phyloP scores from a whole-genome alignment of 2,329 filamentous ascomycete species.

The Immersiporthe knoxdaviesiana region DNA sequence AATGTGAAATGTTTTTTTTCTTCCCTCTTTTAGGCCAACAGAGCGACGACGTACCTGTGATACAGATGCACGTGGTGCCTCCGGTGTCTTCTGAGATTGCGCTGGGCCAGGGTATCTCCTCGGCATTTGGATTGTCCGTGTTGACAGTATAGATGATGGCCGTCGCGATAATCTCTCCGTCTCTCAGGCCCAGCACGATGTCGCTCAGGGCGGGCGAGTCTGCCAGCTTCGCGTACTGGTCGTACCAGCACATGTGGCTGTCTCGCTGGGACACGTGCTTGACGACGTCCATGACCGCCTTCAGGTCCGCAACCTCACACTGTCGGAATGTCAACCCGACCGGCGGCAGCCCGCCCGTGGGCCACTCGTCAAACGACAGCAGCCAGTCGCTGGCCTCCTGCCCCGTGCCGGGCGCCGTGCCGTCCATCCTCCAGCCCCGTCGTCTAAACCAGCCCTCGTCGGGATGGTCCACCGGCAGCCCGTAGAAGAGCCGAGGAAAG shows the following conservation, averaged over 20 bases:
- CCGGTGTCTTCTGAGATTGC: constrained; percentile 56
- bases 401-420: constrained; percentile 49
- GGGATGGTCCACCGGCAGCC: constrained; percentile 49
- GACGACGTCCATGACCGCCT: constrained; percentile 53
- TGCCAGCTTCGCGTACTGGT: constrained; percentile 58
- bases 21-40: too few relatives aligned
- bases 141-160: constrained; percentile 58
- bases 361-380: constrained; percentile 55
- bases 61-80: constrained; percentile 64
- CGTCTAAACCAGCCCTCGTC: constrained; percentile 57
- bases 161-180: constrained; percentile 52
- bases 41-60: constrained; percentile 54
- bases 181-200: constrained; percentile 57
- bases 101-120: constrained; percentile 60
- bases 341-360: constrained; percentile 44
- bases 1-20: not conserved
- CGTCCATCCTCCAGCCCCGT: constrained; percentile 57
- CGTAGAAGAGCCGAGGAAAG: constrained; percentile 61
- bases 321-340: constrained; percentile 48
- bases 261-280: constrained; percentile 51
- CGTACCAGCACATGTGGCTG: constrained; percentile 59
- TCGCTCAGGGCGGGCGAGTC: constrained; percentile 53
- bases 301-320: constrained; percentile 51
- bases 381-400: constrained; percentile 58
- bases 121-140: constrained; percentile 49